These are phyloP conservation scores for Vitis rupestris DNA, from an alignment of 164 flowering plant genomes.

Conservation along the genomic window DNA sequence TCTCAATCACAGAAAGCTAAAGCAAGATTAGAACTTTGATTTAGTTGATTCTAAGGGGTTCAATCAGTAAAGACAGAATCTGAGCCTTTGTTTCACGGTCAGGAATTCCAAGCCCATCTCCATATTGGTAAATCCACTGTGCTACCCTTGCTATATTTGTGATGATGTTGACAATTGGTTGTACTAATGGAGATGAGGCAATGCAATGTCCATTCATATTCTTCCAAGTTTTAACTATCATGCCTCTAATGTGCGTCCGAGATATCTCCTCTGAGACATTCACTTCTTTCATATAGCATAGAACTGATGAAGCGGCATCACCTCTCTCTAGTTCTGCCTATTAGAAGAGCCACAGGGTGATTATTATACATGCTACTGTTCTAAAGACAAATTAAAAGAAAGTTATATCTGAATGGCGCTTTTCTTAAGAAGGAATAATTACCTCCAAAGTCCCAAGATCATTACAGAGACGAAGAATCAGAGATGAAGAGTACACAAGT, in stretches of 20 bases:
- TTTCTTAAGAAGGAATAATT: neutral
- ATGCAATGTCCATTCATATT: constrained; percentile 23
- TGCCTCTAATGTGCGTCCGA: constrained; percentile 17
- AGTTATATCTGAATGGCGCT: neutral
- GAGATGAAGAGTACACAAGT: constrained; percentile 16
- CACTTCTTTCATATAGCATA: constrained; percentile 35
- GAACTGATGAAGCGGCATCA: constrained; percentile 37
- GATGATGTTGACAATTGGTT: constrained; percentile 10
- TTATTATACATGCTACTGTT: no score
- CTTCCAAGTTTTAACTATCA: constrained; percentile 29
- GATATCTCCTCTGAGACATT: constrained; percentile 30
- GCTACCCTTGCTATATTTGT: constrained; percentile 29
- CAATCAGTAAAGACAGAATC: constrained; percentile 24
- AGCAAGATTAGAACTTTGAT: neutral
- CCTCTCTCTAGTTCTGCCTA: constrained; percentile 28
- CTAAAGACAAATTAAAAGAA: neutral
- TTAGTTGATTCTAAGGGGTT: constrained; percentile 19
- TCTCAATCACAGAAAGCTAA: neutral
- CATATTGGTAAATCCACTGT: constrained; percentile 29
- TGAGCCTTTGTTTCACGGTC: constrained; percentile 21
- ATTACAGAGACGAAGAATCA: constrained; percentile 27
- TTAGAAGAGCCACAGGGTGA: no score
- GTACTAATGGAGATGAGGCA: neutral
- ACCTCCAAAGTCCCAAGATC: constrained; percentile 29
- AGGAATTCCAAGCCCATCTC: constrained; percentile 37